Percentiles rank a stretch among this genome's conserved stretches.
phyloP scores from a whole-genome alignment of 2,329 filamentous ascomycete genomes.

The Claviceps humidiphila region DNA sequence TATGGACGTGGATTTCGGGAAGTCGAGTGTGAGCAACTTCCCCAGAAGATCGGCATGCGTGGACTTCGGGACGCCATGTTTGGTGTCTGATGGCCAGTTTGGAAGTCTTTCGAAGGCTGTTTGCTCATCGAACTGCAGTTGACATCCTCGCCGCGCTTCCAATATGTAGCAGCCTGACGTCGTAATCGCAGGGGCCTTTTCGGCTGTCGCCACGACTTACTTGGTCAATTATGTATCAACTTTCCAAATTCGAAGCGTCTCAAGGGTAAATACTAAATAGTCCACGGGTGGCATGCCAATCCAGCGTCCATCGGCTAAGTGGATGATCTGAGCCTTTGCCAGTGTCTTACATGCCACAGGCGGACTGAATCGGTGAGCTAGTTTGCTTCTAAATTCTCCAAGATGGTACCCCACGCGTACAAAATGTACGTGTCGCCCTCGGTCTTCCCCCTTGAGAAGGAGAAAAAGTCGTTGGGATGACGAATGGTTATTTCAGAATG shows the following conservation, averaged over 20 bases:
- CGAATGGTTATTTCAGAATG: background rate
- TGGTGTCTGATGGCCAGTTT: too few species aligned
- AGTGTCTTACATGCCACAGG: conserved; percentile 6
- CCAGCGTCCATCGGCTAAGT: background rate
- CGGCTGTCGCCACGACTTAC: background rate
- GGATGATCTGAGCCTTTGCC: conserved; percentile 2
- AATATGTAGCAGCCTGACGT: background rate
- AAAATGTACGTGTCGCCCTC: background rate
- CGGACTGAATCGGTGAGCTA: background rate
- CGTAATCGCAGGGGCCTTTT: background rate
- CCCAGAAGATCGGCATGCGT: too few species aligned
- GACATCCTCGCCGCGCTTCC: background rate
- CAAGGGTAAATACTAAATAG: background rate
- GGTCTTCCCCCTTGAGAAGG: background rate
- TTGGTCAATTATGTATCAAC: background rate
- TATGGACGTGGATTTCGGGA: too few species aligned
- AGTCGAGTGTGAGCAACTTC: too few species aligned
- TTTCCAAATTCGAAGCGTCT: background rate
- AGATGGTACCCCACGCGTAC: background rate
- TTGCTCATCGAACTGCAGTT: too few species aligned
- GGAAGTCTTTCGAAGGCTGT: too few species aligned
- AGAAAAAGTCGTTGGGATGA: background rate
- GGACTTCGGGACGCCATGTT: too few species aligned
- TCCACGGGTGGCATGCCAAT: background rate
- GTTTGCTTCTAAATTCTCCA: background rate